These are phyloP conservation scores for Gossypium rotundifolium DNA, from an alignment of 345 rosid genomes.

Conservation along the genomic window DNA sequence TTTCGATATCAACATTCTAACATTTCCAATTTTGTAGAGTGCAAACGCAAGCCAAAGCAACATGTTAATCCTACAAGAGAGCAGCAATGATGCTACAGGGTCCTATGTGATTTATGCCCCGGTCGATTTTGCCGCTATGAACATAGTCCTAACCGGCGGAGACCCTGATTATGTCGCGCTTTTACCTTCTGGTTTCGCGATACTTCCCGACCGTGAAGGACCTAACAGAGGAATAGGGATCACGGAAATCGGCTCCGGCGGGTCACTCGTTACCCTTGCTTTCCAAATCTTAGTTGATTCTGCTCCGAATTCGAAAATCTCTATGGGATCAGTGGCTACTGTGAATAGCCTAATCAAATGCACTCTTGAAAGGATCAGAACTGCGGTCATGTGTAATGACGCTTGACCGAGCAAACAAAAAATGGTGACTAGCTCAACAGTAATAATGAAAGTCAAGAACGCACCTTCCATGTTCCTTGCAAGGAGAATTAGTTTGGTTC, in stretches of 20 bases:
- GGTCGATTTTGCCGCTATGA: background rate
- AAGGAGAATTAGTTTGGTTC: conserved; percentile 43
- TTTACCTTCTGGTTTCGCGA: background rate
- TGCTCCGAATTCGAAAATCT: conserved; percentile 82
- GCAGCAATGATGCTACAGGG: background rate
- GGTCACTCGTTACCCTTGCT: conserved; percentile 78
- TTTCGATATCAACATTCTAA: background rate
- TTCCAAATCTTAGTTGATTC: conserved; percentile 93
- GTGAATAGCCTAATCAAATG: conserved; percentile 88
- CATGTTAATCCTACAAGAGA: background rate
- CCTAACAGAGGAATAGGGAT: conserved; percentile 16
- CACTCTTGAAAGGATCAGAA: conserved; percentile 81
- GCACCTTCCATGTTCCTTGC: conserved; percentile 55
- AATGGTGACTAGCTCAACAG: background rate
- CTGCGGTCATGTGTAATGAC: conserved; percentile 40
- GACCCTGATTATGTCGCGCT: background rate
- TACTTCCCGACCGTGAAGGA: background rate
- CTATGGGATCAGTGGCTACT: conserved; percentile 84
- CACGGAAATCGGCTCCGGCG: conserved; percentile 50
- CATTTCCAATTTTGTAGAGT: background rate
- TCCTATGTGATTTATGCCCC: background rate
- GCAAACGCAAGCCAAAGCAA: background rate
- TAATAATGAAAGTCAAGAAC: conserved; percentile 67
- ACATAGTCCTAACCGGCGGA: background rate
- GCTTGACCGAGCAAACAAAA: conserved; percentile 5